A percentile compares a stretch with the other conserved stretches of the same genome.
Conservation (phyloP, 306 rosid species). For the Corylus americana region DNA sequence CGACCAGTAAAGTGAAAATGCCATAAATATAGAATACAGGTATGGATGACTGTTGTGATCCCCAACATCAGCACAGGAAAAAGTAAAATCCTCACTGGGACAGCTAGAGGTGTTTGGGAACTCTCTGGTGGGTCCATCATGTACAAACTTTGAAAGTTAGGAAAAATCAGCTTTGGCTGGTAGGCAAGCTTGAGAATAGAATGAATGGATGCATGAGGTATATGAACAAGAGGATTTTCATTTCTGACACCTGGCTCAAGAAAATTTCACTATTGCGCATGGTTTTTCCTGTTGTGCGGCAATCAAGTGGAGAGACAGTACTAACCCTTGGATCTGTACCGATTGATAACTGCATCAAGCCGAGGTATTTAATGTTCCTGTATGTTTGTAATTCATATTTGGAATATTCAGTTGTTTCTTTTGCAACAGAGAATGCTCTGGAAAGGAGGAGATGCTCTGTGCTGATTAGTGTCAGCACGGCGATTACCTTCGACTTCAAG, state of each 20-base stretch:
- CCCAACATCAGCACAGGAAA: slow-evolving; percentile 8
- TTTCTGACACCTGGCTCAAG: slow-evolving; percentile 7
- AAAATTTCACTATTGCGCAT: slow-evolving; percentile 9
- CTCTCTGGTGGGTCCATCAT: slow-evolving; percentile 24
- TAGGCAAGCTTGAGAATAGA: slow-evolving; percentile 3
- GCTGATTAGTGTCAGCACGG: background rate
- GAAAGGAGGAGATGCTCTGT: background rate
- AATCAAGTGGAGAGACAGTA: slow-evolving; percentile 11
- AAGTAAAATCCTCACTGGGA: slow-evolving; percentile 9
- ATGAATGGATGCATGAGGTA: slow-evolving; percentile 17
- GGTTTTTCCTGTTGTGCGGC: slow-evolving; percentile 22
- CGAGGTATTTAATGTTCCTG: background rate
- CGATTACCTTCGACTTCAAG: too few relatives aligned
- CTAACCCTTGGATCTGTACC: background rate
- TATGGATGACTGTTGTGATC: slow-evolving; percentile 17
- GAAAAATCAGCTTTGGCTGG: slow-evolving; percentile 7
- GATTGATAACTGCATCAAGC: background rate
- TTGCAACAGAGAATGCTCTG: background rate
- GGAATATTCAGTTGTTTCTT: background rate
- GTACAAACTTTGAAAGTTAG: slow-evolving; percentile 15
- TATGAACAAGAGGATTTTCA: slow-evolving; percentile 11
- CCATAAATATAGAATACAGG: slow-evolving; percentile 1
- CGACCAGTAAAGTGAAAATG: slow-evolving; percentile 68
- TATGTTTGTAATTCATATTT: background rate
- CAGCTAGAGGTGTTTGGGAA: slow-evolving; percentile 15